Evolutionary conservation across 2,329 filamentous ascomycete species (phyloP), one percentile per base, ranked within the genome.

Genomic region (Cordyceps cateniannulata): DNA sequence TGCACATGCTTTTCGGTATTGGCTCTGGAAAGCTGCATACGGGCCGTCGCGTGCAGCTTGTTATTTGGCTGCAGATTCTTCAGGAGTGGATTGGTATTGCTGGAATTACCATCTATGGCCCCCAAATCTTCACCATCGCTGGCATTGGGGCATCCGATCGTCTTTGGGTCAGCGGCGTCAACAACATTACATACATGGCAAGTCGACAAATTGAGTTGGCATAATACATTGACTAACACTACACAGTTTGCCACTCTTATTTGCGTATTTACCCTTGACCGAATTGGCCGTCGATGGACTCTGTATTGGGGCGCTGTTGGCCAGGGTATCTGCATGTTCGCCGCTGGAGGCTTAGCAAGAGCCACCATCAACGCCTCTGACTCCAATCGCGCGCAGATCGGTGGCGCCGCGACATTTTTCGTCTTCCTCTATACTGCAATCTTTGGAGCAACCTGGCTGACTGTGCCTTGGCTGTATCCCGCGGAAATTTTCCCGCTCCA

Each of bases 401-500:
- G 85, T 35, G 83, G 82, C 0, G 88, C 87, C 0, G 87, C 87
- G 0, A 87, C 85, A 0, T 83, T 84, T 0, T 88, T 91, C 73
- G 85, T 91, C 20, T 91, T 89, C 74, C 74, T 81, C 27, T 81
- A 68, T 71, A 78, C 72, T 0, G 70, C 68, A 1, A 68, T 77
- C 18, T 77, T 77, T 10, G 73, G 77, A 0, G 75, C 76, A 0
- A 77, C 74, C 0, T 81, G 79, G 79, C 66, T 82, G 7, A 81
- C 76, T 0, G 79, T 85, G 0, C 83, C 83, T 0, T 77, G 84
- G 83, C 72, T 89, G 0, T 88, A 88, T 60, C 86, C 85, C 0
- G 86, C 88, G 1, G 88, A 92, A 69, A 91, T 91, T 60, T 91
- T 90, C 67, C 87, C 88, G 0, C 73, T 90, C 0, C 81, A 87